phyloP scores from a whole-genome alignment of 2,329 filamentous ascomycete species.

The Dothistroma pini region DNA sequence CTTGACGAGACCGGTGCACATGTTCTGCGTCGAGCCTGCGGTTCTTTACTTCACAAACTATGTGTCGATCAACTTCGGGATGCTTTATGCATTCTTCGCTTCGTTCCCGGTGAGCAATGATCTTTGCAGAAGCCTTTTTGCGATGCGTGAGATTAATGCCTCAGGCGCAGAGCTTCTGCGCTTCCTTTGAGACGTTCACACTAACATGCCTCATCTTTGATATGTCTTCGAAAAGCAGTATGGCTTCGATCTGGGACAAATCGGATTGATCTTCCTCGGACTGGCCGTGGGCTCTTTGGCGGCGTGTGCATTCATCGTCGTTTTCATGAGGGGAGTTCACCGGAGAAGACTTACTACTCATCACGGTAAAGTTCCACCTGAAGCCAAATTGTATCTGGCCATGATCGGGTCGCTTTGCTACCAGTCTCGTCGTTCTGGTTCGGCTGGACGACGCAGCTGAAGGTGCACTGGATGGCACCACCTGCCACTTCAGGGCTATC shows the following conservation, averaged over 20 bases:
- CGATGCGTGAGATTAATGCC: too few species aligned
- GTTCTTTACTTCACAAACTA: conserved; percentile 39
- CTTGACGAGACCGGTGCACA: conserved; percentile 29
- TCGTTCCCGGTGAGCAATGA: too few species aligned
- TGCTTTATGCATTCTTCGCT: conserved; percentile 43
- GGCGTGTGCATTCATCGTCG: conserved; percentile 14
- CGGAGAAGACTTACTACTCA: conserved; percentile 19
- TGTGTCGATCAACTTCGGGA: conserved; percentile 39
- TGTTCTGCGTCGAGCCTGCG: conserved; percentile 42
- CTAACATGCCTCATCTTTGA: too few species aligned
- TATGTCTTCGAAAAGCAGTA: conserved; percentile 31
- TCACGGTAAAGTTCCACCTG: conserved; percentile 23
- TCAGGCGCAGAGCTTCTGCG: too few species aligned
- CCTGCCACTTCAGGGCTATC: conserved; percentile 28
- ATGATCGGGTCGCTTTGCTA: conserved; percentile 31
- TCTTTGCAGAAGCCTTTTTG: too few species aligned
- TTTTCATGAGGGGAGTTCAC: conserved; percentile 24
- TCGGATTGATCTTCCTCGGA: conserved; percentile 33
- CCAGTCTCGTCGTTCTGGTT: conserved; percentile 37
- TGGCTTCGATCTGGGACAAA: conserved; percentile 26
- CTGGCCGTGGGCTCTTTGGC: conserved; percentile 24
- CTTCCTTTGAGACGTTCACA: too few species aligned
- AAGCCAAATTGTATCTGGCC: conserved; percentile 34
- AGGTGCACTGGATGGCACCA: conserved; percentile 40
- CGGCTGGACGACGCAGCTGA: conserved; percentile 30